Conservation (phyloP, 352 stramenopile species). For the Pythium myriotylum region DNA sequence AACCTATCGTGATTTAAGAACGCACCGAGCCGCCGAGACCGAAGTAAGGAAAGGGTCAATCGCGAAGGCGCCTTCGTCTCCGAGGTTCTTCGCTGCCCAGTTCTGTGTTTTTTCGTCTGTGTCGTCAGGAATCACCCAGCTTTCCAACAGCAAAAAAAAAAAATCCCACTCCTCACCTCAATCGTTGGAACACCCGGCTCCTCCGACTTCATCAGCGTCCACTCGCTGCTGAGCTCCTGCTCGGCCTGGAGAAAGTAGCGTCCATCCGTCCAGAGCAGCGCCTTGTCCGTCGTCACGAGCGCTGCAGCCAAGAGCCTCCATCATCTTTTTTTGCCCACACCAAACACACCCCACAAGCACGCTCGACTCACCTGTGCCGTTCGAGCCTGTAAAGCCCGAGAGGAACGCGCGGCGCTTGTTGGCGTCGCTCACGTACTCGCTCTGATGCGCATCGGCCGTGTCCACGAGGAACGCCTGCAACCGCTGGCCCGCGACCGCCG, state of each 20-base stretch:
- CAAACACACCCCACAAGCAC: constrained; percentile 2
- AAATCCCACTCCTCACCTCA: constrained; percentile 62
- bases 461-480: constrained; percentile 94
- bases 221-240: constrained; percentile 91
- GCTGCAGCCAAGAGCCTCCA: too few species aligned
- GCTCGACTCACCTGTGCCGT: constrained; percentile 86
- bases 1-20: too few species aligned
- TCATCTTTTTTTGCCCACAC: not conserved
- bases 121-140: too few species aligned
- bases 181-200: constrained; percentile 92
- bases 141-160: constrained; percentile 30
- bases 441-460: constrained; percentile 97
- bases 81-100: constrained; percentile 70
- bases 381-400: constrained; percentile 96
- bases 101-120: constrained; percentile 30
- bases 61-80: constrained; percentile 75
- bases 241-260: constrained; percentile 98
- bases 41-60: constrained; percentile 96
- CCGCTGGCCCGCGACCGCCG: constrained; percentile 40
- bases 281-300: constrained; percentile 81
- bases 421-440: constrained; percentile 96
- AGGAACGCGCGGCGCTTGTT: constrained; percentile 97
- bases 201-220: constrained; percentile 96
- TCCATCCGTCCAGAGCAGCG: constrained; percentile 98
- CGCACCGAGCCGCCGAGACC: constrained; percentile 75